A percentile compares a stretch with the other conserved stretches of the same genome.
Evolutionary conservation across 345 rosid species (phyloP).

Genomic region (Arabidopsis suecica): DNA sequence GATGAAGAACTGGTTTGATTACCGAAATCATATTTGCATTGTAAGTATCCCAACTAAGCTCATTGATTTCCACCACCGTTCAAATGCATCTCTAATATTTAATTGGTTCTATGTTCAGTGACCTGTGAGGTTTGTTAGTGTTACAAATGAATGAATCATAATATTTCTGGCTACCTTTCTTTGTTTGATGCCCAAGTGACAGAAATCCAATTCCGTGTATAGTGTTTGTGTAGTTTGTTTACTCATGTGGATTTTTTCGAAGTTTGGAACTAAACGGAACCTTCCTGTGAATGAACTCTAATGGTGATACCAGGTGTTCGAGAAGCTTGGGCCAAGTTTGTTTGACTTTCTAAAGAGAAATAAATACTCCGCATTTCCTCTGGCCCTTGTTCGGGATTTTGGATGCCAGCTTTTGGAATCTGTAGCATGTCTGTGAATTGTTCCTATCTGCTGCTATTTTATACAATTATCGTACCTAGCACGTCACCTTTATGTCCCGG

Average conservation of each 20-base stretch:
- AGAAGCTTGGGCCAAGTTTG: slow-evolving; percentile 98
- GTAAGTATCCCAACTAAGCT: slow-evolving; percentile 56
- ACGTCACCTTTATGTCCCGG: slow-evolving; percentile 33
- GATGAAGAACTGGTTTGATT: slow-evolving; percentile 76
- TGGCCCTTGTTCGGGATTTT: slow-evolving; percentile 93
- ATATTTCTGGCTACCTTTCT: slow-evolving; percentile 1
- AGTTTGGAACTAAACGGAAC: slow-evolving; percentile 57
- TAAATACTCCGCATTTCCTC: slow-evolving; percentile 88
- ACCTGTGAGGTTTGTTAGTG: slow-evolving; percentile 14
- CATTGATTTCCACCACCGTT: background rate
- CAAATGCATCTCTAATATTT: background rate
- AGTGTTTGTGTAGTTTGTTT: slow-evolving; percentile 31
- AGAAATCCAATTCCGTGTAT: slow-evolving; percentile 17
- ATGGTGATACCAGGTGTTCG: slow-evolving; percentile 90
- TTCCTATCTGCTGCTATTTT: slow-evolving; percentile 44
- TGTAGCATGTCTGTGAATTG: slow-evolving; percentile 90
- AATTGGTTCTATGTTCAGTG: slow-evolving; percentile 4
- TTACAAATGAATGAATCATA: slow-evolving; percentile 21
- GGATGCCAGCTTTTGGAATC: slow-evolving; percentile 95
- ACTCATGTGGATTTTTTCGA: slow-evolving; percentile 44
- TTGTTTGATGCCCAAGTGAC: background rate
- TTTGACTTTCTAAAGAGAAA: slow-evolving; percentile 93
- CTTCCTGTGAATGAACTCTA: slow-evolving; percentile 67
- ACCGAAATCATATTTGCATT: slow-evolving; percentile 74
- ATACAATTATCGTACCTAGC: slow-evolving; percentile 29